These are phyloP conservation scores for Aspergillus affinis DNA, from an alignment of 495 filamentous ascomycete species.

Conservation along the genomic window DNA sequence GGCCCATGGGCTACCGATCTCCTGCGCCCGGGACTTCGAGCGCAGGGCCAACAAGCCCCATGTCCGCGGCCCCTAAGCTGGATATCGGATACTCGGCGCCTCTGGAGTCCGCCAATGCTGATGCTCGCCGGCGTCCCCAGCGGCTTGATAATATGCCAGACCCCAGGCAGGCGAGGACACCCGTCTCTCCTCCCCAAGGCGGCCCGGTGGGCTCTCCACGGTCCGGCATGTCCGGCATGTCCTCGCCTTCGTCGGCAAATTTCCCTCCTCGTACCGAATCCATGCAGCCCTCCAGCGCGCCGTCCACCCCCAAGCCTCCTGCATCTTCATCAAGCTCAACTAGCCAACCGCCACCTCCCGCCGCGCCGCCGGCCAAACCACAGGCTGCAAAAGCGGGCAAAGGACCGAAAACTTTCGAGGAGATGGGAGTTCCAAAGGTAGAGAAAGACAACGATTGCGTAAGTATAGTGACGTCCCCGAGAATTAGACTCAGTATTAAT, in stretches of 20 bases:
- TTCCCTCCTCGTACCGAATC: slow-evolving; percentile 39
- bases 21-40: slow-evolving; percentile 35
- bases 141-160: slow-evolving; percentile 36
- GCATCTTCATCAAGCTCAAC: slow-evolving; percentile 27
- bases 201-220: slow-evolving; percentile 32
- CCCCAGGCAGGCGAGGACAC: slow-evolving; percentile 34
- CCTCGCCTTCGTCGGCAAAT: slow-evolving; percentile 30
- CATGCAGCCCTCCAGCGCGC: slow-evolving; percentile 29
- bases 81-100: slow-evolving; percentile 58
- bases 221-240: slow-evolving; percentile 17
- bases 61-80: slow-evolving; percentile 35
- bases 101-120: slow-evolving; percentile 38
- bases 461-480: slow-evolving; percentile 44
- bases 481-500: slow-evolving; percentile 25
- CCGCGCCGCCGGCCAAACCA: slow-evolving; percentile 27
- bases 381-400: slow-evolving; percentile 58
- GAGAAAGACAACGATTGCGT: slow-evolving; percentile 88
- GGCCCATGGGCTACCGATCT: slow-evolving; percentile 42
- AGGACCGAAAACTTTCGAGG: slow-evolving; percentile 95
- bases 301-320: slow-evolving; percentile 24
- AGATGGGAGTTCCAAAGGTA: slow-evolving; percentile 87
- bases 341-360: slow-evolving; percentile 36
- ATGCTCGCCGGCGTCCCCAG: slow-evolving; percentile 34
- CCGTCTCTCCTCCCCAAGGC: slow-evolving; percentile 31
- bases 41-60: slow-evolving; percentile 31